Conservation (phyloP, 78 protist species). For the Monocercomonoides exilis region DNA sequence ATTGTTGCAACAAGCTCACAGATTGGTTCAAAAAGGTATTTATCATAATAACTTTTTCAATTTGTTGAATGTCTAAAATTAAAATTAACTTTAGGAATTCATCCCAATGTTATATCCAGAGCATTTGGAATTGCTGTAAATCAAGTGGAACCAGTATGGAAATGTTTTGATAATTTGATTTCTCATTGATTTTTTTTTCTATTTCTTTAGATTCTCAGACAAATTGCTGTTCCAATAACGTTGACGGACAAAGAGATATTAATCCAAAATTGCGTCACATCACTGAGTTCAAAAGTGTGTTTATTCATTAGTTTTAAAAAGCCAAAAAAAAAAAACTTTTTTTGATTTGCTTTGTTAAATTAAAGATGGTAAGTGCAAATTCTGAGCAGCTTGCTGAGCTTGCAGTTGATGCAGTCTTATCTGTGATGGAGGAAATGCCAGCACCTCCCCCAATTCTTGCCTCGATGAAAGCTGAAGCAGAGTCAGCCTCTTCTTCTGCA, state of each 20-base stretch:
- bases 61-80: too few relatives aligned
- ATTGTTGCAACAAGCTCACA: conserved; percentile 51
- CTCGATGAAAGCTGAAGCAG: too few relatives aligned
- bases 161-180: conserved; percentile 1
- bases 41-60: background rate
- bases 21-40: background rate
- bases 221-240: conserved; percentile 72
- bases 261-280: conserved; percentile 82
- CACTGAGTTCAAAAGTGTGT: conserved; percentile 83
- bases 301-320: background rate
- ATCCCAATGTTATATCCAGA: conserved; percentile 79
- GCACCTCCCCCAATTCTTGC: conserved; percentile 49
- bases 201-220: conserved; percentile 33
- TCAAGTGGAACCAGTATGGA: conserved; percentile 48
- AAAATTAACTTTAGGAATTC: conserved; percentile 70
- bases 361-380: conserved; percentile 85
- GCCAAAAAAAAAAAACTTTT: background rate
- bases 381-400: conserved; percentile 81
- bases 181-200: too few relatives aligned
- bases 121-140: conserved; percentile 55
- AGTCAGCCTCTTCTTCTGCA: too few relatives aligned
- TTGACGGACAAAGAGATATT: conserved; percentile 72
- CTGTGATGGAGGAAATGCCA: conserved; percentile 44
- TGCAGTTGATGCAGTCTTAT: conserved; percentile 94
- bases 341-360: background rate